phyloP scores from a whole-genome alignment of 495 filamentous ascomycete species.

The Oidiodendron maius region DNA sequence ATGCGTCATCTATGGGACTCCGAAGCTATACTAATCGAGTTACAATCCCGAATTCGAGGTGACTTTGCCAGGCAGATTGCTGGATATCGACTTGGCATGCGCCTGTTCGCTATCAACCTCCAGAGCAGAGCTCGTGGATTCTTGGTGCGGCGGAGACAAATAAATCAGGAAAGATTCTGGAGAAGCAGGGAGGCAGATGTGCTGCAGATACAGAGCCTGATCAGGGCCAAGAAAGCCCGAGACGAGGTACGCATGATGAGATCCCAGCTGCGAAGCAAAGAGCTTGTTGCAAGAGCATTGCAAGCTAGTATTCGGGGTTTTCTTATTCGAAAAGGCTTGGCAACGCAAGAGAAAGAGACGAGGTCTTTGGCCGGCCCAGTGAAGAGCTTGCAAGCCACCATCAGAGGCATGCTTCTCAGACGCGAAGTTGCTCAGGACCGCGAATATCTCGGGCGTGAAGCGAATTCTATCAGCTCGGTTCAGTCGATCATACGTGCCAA shows the following conservation, averaged over 20 bases:
- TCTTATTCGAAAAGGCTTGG: constrained; percentile 43
- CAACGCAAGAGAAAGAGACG: constrained; percentile 47
- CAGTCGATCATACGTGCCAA: constrained; percentile 33
- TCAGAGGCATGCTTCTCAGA: constrained; percentile 48
- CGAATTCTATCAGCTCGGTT: constrained; percentile 25
- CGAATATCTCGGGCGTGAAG: constrained; percentile 28
- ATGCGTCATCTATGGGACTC: constrained; percentile 92
- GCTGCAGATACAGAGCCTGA: constrained; percentile 74
- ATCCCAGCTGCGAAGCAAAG: constrained; percentile 45
- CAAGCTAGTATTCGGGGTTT: constrained; percentile 66
- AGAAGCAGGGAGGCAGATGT: constrained; percentile 66
- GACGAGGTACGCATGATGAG: constrained; percentile 58
- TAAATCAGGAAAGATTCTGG: constrained; percentile 58
- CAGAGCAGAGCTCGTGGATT: constrained; percentile 80
- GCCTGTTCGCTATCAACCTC: constrained; percentile 63
- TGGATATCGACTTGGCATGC: constrained; percentile 74
- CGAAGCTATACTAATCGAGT: constrained; percentile 68
- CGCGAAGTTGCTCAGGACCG: constrained; percentile 26
- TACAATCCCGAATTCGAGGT: constrained; percentile 82
- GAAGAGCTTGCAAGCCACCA: constrained; percentile 61
- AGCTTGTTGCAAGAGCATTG: constrained; percentile 51
- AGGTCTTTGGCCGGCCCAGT: constrained; percentile 38
- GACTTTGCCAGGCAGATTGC: constrained; percentile 63
- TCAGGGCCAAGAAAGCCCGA: constrained; percentile 71
- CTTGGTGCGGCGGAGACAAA: constrained; percentile 59